These are phyloP conservation scores for Blastocladiella emersonii DNA, from an alignment of 371 early-diverging fungal species.

Conservation along the genomic window DNA sequence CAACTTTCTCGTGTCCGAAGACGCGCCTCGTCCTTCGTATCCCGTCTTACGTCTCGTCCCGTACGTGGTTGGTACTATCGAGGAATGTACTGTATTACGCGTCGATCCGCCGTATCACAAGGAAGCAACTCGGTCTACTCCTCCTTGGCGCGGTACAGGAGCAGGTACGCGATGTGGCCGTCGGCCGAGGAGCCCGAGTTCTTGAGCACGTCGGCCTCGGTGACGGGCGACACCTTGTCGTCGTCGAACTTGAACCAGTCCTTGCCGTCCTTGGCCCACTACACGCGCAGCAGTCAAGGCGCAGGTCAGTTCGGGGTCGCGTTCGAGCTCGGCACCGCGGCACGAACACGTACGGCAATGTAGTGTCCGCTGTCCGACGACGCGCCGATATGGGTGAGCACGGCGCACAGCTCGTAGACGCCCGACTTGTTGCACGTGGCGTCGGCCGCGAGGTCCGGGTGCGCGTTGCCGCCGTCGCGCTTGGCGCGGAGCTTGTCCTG, in stretches of 20 bases:
- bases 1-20: too few species aligned
- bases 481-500: conserved; percentile 60
- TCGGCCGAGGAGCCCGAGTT: conserved; percentile 62
- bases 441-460: conserved; percentile 59
- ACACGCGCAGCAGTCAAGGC: background rate
- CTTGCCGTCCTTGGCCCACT: conserved; percentile 2
- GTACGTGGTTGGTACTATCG: too few species aligned
- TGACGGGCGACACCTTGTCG: conserved; percentile 76
- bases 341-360: conserved; percentile 34
- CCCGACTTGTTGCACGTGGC: conserved; percentile 56
- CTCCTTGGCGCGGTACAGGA: conserved; percentile 11
- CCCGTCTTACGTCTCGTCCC: too few species aligned
- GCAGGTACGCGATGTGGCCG: conserved; percentile 13
- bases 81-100: too few species aligned
- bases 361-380: conserved; percentile 75
- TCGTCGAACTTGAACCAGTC: conserved; percentile 92
- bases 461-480: conserved; percentile 47
- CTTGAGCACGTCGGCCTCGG: conserved; percentile 71
- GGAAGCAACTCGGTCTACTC: too few species aligned
- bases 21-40: too few species aligned
- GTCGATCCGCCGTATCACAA: too few species aligned
- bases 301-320: too few species aligned
- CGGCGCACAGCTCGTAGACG: conserved; percentile 70
- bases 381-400: conserved; percentile 78
- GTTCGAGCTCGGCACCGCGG: background rate